Evolutionary conservation across 1,139 yeast genomes (phyloP).

Genomic region (Geotrichum citri-aurantii): DNA sequence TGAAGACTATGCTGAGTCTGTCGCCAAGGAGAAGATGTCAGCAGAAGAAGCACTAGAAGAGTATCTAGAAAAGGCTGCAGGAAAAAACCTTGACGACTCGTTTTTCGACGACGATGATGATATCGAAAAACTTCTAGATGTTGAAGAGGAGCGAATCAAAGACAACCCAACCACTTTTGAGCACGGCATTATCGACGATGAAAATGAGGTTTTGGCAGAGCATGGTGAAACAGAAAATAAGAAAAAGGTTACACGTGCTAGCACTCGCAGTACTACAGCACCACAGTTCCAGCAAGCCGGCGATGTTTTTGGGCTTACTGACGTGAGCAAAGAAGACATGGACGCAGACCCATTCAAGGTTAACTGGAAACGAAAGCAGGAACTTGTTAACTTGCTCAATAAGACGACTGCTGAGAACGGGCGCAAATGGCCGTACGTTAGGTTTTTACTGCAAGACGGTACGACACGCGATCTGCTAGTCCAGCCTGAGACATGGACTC

Average conservation of each 20-base stretch:
- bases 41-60: slow-evolving; percentile 18
- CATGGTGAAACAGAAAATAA: background rate
- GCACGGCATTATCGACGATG: background rate
- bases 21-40: slow-evolving; percentile 12
- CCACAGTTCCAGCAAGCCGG: background rate
- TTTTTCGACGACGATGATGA: slow-evolving; percentile 10
- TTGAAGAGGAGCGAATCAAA: slow-evolving; percentile 15
- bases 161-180: slow-evolving; percentile 11
- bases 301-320: background rate
- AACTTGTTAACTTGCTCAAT: slow-evolving; percentile 32
- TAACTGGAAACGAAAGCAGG: slow-evolving; percentile 24
- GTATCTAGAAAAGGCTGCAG: slow-evolving; percentile 8
- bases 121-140: slow-evolving; percentile 15
- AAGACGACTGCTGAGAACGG: slow-evolving; percentile 17
- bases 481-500: slow-evolving; percentile 66
- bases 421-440: slow-evolving; percentile 58
- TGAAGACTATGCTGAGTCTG: slow-evolving; percentile 11
- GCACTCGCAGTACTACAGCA: background rate
- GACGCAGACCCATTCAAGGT: slow-evolving; percentile 18
- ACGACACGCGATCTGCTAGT: slow-evolving; percentile 67
- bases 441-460: slow-evolving; percentile 66
- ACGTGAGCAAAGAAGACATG: slow-evolving; percentile 17
- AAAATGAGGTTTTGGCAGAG: background rate
- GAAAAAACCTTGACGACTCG: background rate
- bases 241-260: background rate